Percentiles rank a stretch among this genome's conserved stretches.
Conservation (phyloP, 331 rosid genomes). For the Erythrophleum ivorense region DNA sequence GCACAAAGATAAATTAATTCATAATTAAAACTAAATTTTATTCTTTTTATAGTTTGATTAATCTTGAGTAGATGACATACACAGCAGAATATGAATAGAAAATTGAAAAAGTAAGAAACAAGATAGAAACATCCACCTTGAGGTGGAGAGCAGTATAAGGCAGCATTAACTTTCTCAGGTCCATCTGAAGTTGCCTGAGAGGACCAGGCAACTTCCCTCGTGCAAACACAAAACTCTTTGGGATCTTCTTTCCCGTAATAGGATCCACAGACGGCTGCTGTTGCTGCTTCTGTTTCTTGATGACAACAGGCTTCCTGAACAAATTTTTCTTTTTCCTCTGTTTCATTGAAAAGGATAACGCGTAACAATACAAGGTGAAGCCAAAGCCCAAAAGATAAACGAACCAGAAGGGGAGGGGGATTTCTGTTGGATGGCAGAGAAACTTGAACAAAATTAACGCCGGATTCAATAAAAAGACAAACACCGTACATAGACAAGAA, state of each 20-base stretch:
- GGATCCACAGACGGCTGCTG: conserved; percentile 68
- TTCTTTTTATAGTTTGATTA: not conserved
- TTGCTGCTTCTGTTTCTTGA: conserved; percentile 31
- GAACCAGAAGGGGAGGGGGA: not conserved
- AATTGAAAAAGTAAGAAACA: not conserved
- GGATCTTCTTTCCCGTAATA: conserved; percentile 89
- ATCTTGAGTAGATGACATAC: not conserved
- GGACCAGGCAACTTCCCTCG: conserved; percentile 86
- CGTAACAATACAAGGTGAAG: not conserved
- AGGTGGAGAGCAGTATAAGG: conserved; percentile 90
- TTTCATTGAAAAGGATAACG: conserved; percentile 34
- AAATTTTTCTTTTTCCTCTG: conserved; percentile 55
- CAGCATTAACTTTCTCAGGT: conserved; percentile 85
- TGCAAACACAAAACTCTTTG: conserved; percentile 82
- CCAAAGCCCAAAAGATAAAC: not conserved
- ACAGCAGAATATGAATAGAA: not conserved
- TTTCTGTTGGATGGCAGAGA: conserved; percentile 10
- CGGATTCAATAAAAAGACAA: not conserved
- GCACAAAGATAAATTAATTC: not conserved
- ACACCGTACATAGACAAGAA: not conserved
- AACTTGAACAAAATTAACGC: not conserved
- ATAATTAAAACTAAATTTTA: conserved; percentile 4
- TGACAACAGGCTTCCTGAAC: conserved; percentile 60
- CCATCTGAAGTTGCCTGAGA: conserved; percentile 86
- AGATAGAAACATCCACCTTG: conserved; percentile 47